A percentile compares a stretch with the other conserved stretches of the same genome.
Conservation (phyloP, 1,139 yeast species). For the Suzukiozyma palmioleophila region DNA sequence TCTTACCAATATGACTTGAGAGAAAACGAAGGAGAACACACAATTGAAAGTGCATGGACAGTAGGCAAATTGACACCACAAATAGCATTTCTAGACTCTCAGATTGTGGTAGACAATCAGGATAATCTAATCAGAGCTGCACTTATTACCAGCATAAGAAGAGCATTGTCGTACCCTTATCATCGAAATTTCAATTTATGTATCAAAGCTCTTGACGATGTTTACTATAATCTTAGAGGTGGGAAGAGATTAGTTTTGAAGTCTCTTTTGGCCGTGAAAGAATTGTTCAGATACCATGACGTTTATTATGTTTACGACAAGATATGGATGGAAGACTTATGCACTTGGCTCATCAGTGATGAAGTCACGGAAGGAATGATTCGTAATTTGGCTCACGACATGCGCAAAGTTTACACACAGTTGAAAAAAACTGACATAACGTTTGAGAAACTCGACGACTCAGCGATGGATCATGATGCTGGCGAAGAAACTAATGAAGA, state of each 20-base stretch:
- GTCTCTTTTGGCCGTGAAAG: slow-evolving; percentile 56
- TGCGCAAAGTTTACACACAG: slow-evolving; percentile 30
- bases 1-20: slow-evolving; percentile 72
- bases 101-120: slow-evolving; percentile 30
- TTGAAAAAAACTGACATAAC: slow-evolving; percentile 27
- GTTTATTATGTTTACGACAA: slow-evolving; percentile 84
- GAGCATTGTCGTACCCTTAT: slow-evolving; percentile 77
- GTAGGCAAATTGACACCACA: slow-evolving; percentile 83
- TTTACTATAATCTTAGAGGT: slow-evolving; percentile 55
- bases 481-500: slow-evolving; percentile 20
- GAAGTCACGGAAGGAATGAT: slow-evolving; percentile 46
- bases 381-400: slow-evolving; percentile 63
- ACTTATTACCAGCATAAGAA: slow-evolving; percentile 56
- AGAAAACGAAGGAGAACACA: slow-evolving; percentile 73
- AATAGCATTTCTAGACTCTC: slow-evolving; percentile 63
- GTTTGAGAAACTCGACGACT: slow-evolving; percentile 32
- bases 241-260: slow-evolving; percentile 68
- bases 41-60: slow-evolving; percentile 91
- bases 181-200: slow-evolving; percentile 66
- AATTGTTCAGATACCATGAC: slow-evolving; percentile 79
- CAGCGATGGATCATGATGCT: slow-evolving; percentile 13
- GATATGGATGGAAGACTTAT: slow-evolving; percentile 74
- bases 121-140: slow-evolving; percentile 42
- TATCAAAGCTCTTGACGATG: slow-evolving; percentile 70
- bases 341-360: slow-evolving; percentile 71